A percentile compares a stretch with the other conserved stretches of the same genome.
phyloP scores from a whole-genome alignment of 176 grass and related monocot genomes.

The Themeda triandra region DNA sequence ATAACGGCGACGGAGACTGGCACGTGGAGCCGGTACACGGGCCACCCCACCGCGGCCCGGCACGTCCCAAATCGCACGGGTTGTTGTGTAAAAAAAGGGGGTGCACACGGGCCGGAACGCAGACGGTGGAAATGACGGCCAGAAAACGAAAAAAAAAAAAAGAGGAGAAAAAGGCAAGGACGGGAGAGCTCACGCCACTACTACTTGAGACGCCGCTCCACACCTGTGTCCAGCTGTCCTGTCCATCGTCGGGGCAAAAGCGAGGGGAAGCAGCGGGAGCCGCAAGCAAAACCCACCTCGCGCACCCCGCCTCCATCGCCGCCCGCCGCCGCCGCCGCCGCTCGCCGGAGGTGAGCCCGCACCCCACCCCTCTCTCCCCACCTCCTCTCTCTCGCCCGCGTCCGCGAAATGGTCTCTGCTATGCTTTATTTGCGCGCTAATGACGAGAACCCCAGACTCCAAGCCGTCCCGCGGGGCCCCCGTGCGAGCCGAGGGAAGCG shows the following conservation, averaged over 20 bases:
- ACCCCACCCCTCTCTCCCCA: fast-evolving
- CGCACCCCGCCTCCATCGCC: not conserved
- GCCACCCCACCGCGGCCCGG: too few species aligned
- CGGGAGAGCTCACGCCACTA: too few species aligned
- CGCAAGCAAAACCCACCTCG: constrained; percentile 1
- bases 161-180: too few species aligned
- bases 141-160: too few species aligned
- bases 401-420: not conserved
- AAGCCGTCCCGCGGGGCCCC: not conserved
- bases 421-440: not conserved
- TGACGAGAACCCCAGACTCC: not conserved
- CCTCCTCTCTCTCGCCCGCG: not conserved
- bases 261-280: not conserved
- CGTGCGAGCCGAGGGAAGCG: not conserved
- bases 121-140: too few species aligned
- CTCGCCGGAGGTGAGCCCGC: not conserved
- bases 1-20: too few species aligned
- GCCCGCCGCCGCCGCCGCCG: not conserved
- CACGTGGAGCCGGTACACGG: too few species aligned
- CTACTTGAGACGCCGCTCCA: too few species aligned
- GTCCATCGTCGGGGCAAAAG: not conserved
- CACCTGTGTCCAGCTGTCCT: too few species aligned
- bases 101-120: too few species aligned
- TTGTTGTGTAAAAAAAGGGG: too few species aligned
- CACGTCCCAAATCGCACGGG: too few species aligned